Evolutionary conservation across 2,329 filamentous ascomycete species (phyloP).

Genomic region (Sporothrix variecibatus): DNA sequence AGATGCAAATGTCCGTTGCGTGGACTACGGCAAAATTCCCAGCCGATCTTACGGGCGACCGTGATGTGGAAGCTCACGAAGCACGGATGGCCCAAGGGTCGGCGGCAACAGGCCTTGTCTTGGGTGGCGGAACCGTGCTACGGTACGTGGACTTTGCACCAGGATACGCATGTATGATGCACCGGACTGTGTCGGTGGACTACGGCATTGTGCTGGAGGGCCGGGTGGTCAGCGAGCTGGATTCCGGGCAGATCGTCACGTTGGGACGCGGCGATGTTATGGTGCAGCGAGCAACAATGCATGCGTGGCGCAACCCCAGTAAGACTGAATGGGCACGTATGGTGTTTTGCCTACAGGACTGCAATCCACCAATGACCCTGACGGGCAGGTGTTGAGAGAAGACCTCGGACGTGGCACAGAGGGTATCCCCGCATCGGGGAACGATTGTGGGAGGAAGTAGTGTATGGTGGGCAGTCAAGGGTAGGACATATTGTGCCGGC

Average conservation of each 20-base stretch:
- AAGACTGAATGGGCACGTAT: slow-evolving; percentile 51
- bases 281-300: slow-evolving; percentile 52
- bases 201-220: slow-evolving; percentile 34
- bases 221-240: slow-evolving; percentile 29
- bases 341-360: slow-evolving; percentile 46
- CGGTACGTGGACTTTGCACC: slow-evolving; percentile 36
- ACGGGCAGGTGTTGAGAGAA: neutral
- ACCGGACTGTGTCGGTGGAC: slow-evolving; percentile 34
- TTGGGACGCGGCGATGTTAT: slow-evolving; percentile 38
- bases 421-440: neutral
- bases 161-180: slow-evolving; percentile 40
- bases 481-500: neutral
- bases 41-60: slow-evolving; percentile 29
- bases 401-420: neutral
- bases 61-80: slow-evolving; percentile 31
- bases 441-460: neutral
- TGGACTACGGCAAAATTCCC: slow-evolving; percentile 32
- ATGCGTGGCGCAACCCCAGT: slow-evolving; percentile 55
- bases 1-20: slow-evolving; percentile 31
- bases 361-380: slow-evolving; percentile 28
- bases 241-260: slow-evolving; percentile 29
- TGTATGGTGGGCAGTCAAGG: neutral
- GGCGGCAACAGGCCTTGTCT: slow-evolving; percentile 29
- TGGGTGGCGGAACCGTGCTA: slow-evolving; percentile 32
- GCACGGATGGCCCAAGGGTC: slow-evolving; percentile 26